Evolutionary conservation across 2,329 filamentous ascomycete species (phyloP).

Genomic region (Eutypella sp.): DNA sequence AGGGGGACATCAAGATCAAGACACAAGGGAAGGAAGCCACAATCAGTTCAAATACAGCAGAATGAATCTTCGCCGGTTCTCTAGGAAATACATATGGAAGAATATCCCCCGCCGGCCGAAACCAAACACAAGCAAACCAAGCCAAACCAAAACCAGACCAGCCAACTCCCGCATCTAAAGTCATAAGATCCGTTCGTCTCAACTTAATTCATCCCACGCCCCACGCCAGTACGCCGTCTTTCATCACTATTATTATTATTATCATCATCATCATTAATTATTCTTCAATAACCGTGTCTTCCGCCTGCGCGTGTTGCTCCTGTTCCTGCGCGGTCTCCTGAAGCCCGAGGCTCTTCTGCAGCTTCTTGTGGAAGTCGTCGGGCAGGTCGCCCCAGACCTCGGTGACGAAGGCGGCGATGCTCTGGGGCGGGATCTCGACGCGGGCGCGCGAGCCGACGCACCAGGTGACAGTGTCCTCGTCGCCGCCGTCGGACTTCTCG

Average conservation of each 20-base stretch:
- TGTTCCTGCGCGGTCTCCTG: constrained; percentile 18
- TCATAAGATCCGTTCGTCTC: too few relatives aligned
- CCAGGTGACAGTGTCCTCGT: constrained; percentile 76
- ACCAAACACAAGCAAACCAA: too few relatives aligned
- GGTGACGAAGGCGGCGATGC: constrained; percentile 66
- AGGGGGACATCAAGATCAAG: too few relatives aligned
- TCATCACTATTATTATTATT: neutral
- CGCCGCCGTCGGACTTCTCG: constrained; percentile 59
- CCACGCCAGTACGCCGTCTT: too few relatives aligned
- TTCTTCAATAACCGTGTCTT: constrained; percentile 5
- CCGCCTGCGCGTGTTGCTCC: constrained; percentile 12
- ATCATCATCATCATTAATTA: neutral
- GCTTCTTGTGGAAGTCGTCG: constrained; percentile 53
- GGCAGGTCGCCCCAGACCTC: constrained; percentile 50
- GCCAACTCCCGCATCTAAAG: neutral
- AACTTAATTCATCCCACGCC: too few relatives aligned
- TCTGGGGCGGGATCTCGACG: constrained; percentile 74
- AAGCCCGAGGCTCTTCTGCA: constrained; percentile 59
- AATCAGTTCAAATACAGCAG: too few relatives aligned
- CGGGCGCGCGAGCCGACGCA: constrained; percentile 80
- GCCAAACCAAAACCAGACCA: too few relatives aligned
- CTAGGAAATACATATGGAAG: too few relatives aligned
- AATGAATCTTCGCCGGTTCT: too few relatives aligned
- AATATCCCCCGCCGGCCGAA: too few relatives aligned
- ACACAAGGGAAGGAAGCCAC: too few relatives aligned